Base-by-base conservation (phyloP, 2,329 filamentous ascomycete species). In the Aspergillus bombycis region DNA sequence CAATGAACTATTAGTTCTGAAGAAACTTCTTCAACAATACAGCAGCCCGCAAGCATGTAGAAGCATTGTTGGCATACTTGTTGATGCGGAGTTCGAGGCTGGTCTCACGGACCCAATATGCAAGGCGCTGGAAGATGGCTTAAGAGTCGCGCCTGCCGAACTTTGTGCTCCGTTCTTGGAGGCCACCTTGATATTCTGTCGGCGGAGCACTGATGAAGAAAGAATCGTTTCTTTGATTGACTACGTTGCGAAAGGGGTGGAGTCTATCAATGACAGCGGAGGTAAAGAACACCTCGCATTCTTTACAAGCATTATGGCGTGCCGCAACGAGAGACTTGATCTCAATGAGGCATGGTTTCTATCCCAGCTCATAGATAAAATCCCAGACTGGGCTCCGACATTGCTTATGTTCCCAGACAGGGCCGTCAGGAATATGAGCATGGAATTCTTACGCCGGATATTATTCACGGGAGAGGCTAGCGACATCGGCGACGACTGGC, bases 11-110 rank as follows among this genome's bases (percentile, higher is more conserved):
- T 58, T 75, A 14, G 46, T 80, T 58, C 74, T 90, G 28, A 87
- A 88, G 71, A 92, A 90, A 72, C 80, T 93, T 30, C 80, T 93
- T 32, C 80, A 81, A 23, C 81, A 90, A 56, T 84, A 89, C 65
- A 85, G 89, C 70, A 88, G 87, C 60, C 75, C 77, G 0, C 66
- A 72, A 1, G 80, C 81, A 2, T 87, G 85, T 1, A 80, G 84
- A 57, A 79, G 77, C 14, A 89, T 93, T 58, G 73, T 93, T 56
- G 77, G 76, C 43, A 79, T 82, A 4, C 80, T 93, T 41, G 77
- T 91, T 48, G 76, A 79, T n/a, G 74, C 84, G 23, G 83, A 85
- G 61, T 75, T 79, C 0, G 69, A 78, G 8, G 82, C 88, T 74
- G 86, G 88, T 50, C 56, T 77, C 30, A 67, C 76, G 41, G 68